These are phyloP conservation scores for Panicum miliaceum DNA, from an alignment of 176 grass and related monocot genomes.

Conservation along the genomic window DNA sequence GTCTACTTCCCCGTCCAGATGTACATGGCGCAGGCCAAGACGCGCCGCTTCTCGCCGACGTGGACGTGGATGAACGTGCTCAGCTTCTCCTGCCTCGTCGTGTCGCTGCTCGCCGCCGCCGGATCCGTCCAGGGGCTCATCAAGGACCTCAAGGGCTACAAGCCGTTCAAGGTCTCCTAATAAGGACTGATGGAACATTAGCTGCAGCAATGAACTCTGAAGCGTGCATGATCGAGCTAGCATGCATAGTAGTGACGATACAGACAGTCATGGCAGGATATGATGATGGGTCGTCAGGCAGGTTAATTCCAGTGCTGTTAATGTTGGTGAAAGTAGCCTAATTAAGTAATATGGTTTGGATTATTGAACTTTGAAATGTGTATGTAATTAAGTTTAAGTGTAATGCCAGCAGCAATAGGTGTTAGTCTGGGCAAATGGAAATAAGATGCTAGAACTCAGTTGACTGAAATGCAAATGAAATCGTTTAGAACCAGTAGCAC, in stretches of 20 bases:
- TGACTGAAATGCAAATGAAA: neutral
- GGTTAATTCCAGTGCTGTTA: neutral
- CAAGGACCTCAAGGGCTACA: conserved; percentile 57
- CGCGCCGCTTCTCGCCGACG: conserved; percentile 57
- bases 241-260: conserved; percentile 17
- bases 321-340: conserved; percentile 1
- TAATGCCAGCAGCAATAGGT: neutral
- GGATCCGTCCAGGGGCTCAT: conserved; percentile 73
- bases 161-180: conserved; percentile 72
- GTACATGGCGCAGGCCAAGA: conserved; percentile 74
- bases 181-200: conserved; percentile 4
- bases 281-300: neutral
- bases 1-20: conserved; percentile 94
- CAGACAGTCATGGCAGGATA: neutral
- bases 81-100: conserved; percentile 54
- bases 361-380: neutral
- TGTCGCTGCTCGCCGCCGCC: conserved; percentile 66
- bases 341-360: neutral
- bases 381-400: conserved; percentile 10
- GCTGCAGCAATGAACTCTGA: neutral
- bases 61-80: conserved; percentile 85
- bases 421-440: neutral
- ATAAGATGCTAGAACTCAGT: neutral
- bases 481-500: neutral
- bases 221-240: neutral